phyloP scores from a whole-genome alignment of 352 stramenopile species.

The Phytophthora agathidicida region DNA sequence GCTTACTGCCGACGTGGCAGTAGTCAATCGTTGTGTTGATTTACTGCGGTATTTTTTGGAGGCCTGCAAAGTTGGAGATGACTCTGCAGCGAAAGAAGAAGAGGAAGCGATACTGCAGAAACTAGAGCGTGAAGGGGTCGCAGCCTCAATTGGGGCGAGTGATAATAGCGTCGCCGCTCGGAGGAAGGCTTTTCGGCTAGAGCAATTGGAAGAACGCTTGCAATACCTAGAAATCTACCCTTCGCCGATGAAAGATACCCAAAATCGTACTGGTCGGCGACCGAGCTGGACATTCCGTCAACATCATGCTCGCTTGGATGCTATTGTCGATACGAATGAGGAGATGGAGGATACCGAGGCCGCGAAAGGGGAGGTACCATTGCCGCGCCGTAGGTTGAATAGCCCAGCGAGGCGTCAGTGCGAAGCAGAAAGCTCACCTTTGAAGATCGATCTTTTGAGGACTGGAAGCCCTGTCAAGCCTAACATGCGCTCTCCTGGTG shows the following conservation, averaged over 20 bases:
- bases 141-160: background rate
- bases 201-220: slow-evolving; percentile 65
- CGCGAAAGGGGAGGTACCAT: background rate
- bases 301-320: slow-evolving; percentile 55
- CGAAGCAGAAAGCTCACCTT: slow-evolving; percentile 1
- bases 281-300: slow-evolving; percentile 75
- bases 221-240: slow-evolving; percentile 64
- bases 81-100: slow-evolving; percentile 6
- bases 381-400: background rate
- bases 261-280: slow-evolving; percentile 37
- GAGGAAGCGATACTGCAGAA: slow-evolving; percentile 7
- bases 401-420: background rate
- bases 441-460: slow-evolving; percentile 24
- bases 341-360: slow-evolving; percentile 6
- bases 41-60: slow-evolving; percentile 76
- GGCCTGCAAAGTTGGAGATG: slow-evolving; percentile 34
- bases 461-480: slow-evolving; percentile 23
- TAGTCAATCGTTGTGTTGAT: slow-evolving; percentile 70
- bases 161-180: background rate
- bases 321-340: slow-evolving; percentile 56
- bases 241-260: slow-evolving; percentile 64
- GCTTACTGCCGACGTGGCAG: slow-evolving; percentile 7
- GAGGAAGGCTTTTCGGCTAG: slow-evolving; percentile 32
- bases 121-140: slow-evolving; percentile 5
- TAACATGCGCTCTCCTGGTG: slow-evolving; percentile 44